Evolutionary conservation across 2,329 filamentous ascomycete genomes (phyloP).

Genomic region (Fusarium sp.): DNA sequence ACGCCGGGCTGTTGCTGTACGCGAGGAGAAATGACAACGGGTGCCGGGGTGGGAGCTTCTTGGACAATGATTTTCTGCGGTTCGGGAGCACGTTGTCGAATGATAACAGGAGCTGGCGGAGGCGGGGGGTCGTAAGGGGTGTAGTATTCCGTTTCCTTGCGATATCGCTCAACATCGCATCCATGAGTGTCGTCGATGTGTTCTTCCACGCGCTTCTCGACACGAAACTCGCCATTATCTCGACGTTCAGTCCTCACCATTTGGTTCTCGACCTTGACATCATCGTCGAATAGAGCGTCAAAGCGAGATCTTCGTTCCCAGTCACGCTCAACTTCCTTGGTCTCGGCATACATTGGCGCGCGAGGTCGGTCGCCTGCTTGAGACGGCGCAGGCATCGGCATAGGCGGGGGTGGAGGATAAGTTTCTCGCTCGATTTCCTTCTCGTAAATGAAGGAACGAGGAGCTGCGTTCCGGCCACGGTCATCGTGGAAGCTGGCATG

Average conservation of each 20-base stretch:
- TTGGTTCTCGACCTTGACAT: slow-evolving; percentile 67
- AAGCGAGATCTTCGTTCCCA: slow-evolving; percentile 60
- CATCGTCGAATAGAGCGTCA: slow-evolving; percentile 62
- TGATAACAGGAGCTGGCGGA: slow-evolving; percentile 63
- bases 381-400: slow-evolving; percentile 44
- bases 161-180: slow-evolving; percentile 69
- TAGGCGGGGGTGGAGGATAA: slow-evolving; percentile 42
- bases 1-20: slow-evolving; percentile 61
- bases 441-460: slow-evolving; percentile 43
- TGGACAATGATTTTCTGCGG: slow-evolving; percentile 72
- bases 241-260: slow-evolving; percentile 59
- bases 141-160: slow-evolving; percentile 74
- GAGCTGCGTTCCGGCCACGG: slow-evolving; percentile 54
- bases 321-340: slow-evolving; percentile 57
- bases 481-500: slow-evolving; percentile 62
- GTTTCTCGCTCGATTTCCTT: slow-evolving; percentile 45
- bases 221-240: slow-evolving; percentile 57
- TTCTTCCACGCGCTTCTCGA: slow-evolving; percentile 68
- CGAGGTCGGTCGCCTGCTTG: slow-evolving; percentile 46
- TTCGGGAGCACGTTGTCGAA: slow-evolving; percentile 68
- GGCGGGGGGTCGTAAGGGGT: slow-evolving; percentile 64
- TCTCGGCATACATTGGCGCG: slow-evolving; percentile 55
- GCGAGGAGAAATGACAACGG: slow-evolving; percentile 62
- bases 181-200: slow-evolving; percentile 61
- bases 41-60: slow-evolving; percentile 66